Evolutionary conservation across 2,329 filamentous ascomycete genomes (phyloP), one percentile per base, ranked within the genome.

Genomic region (Fusarium longipes): DNA sequence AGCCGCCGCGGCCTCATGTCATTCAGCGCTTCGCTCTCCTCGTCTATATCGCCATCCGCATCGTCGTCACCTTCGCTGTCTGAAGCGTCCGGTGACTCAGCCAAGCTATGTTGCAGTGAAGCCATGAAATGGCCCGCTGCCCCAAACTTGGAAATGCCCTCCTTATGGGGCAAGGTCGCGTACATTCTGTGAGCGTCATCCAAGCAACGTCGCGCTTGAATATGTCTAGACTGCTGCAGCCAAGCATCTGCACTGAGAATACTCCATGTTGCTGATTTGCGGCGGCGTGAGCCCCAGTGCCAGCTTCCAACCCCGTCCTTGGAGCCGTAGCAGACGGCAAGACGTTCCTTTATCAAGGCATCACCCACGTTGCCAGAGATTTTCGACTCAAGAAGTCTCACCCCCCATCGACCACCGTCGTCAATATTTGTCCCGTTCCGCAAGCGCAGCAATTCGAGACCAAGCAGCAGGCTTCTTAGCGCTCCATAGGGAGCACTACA

Each of bases 231-330:
- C 65, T 94, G 86, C 49, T 86, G 86, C 54, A 95, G 83, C 96
- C 96, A 99, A 2, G 89, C 86, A 72, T 97, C 91, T 1, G 93
- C 90, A 2, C 92, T 91, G 36, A 97, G 84, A 22, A 96, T 85
- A 68, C 90, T 91, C 94, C 94, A 99, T 67, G 97, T 86, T 0
- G 92, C 96, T 3, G 94, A 92, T 81, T 97, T 99, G 47, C 96
- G 86, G 61, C 85, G 86, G 63, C 95, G 86, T 10, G 86, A 84
- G 17, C 94, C 93, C 83, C 89, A 91, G 35, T 82, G 82, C 62
- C 89, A 86, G 10, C 85, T 86, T 2, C 90, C 89, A 5, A 88
- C 80, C 4, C 91, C 90, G 25, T 84, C 84, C 69, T 92, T 92
- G 5, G 91, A 89, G 1, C 88, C 87, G 78, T 95, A 97, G 80